Conservation (phyloP, 2,329 filamentous ascomycete genomes). For the Samsoniella hepiali region DNA sequence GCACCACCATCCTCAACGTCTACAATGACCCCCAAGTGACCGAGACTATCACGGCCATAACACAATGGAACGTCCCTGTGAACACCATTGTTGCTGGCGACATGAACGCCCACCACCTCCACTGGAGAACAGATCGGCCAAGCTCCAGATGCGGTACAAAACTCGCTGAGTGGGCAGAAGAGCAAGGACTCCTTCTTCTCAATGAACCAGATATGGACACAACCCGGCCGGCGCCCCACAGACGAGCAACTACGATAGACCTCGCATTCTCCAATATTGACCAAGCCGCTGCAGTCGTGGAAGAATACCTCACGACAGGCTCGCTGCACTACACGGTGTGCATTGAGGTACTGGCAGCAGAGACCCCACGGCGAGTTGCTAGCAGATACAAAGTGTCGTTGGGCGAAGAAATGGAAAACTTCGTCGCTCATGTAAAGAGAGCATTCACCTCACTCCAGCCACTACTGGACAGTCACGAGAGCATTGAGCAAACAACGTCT, state of each 20-base stretch:
- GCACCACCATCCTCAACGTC: slow-evolving; percentile 3
- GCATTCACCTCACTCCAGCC: background rate
- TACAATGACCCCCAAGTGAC: background rate
- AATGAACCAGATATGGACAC: background rate
- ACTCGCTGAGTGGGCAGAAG: slow-evolving; percentile 1
- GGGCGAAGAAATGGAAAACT: slow-evolving; percentile 1
- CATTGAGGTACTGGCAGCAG: background rate
- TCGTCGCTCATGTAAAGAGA: background rate
- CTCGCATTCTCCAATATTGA: slow-evolving; percentile 5
- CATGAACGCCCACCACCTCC: background rate
- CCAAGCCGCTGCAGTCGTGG: background rate
- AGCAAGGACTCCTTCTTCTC: background rate
- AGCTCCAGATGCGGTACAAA: background rate
- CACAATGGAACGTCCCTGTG: background rate
- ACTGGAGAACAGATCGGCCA: background rate
- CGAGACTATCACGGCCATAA: background rate
- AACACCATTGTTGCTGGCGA: slow-evolving; percentile 7
- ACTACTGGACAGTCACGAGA: background rate
- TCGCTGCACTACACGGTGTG: background rate
- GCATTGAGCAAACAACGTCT: background rate
- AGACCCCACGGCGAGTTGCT: background rate
- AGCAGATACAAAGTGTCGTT: background rate
- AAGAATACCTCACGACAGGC: slow-evolving; percentile 8
- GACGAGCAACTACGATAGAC: background rate
- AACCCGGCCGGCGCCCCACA: background rate